These are phyloP conservation scores for Chaetomium cochliodes DNA, from an alignment of 495 filamentous ascomycete species.

Conservation along the genomic window DNA sequence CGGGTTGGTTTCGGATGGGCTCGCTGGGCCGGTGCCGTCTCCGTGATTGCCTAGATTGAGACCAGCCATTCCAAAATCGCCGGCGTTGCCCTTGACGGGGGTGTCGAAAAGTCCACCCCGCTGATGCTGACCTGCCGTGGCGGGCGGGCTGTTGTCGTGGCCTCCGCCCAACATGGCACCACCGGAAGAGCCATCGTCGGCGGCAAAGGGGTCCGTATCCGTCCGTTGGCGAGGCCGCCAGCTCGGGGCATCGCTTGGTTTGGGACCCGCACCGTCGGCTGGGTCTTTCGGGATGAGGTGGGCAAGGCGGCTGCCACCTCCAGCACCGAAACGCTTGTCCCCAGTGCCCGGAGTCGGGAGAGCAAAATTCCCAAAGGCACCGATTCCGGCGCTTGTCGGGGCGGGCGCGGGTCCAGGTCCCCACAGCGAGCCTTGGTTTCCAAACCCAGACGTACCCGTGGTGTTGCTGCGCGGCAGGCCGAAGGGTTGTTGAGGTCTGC, in stretches of 20 bases:
- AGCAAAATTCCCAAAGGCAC: conserved; percentile 84
- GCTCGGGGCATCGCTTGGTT: conserved; percentile 35
- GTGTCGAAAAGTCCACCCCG: conserved; percentile 52
- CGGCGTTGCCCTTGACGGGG: conserved; percentile 56
- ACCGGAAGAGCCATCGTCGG: conserved; percentile 62
- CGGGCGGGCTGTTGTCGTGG: conserved; percentile 67
- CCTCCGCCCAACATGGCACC: conserved; percentile 79
- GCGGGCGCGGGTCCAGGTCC: conserved; percentile 44
- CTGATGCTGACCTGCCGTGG: conserved; percentile 40
- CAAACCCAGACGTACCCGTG: conserved; percentile 39
- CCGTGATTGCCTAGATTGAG: conserved; percentile 59
- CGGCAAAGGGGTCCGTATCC: conserved; percentile 80
- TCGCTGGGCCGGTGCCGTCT: conserved; percentile 58
- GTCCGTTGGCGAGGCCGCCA: conserved; percentile 60
- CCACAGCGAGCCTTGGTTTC: conserved; percentile 65
- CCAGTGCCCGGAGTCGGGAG: conserved; percentile 54
- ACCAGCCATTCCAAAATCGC: conserved; percentile 80
- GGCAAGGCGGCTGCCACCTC: conserved; percentile 79
- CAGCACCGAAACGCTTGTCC: conserved; percentile 73
- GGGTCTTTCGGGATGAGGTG: conserved; percentile 77
- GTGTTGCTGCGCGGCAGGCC: conserved; percentile 71
- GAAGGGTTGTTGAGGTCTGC: conserved; percentile 53
- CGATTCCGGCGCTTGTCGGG: conserved; percentile 61
- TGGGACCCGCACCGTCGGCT: conserved; percentile 58
- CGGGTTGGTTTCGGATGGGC: conserved; percentile 96